Evolutionary conservation across 2,329 filamentous ascomycete species (phyloP).

Genomic region (Ceratocystis papillata): DNA sequence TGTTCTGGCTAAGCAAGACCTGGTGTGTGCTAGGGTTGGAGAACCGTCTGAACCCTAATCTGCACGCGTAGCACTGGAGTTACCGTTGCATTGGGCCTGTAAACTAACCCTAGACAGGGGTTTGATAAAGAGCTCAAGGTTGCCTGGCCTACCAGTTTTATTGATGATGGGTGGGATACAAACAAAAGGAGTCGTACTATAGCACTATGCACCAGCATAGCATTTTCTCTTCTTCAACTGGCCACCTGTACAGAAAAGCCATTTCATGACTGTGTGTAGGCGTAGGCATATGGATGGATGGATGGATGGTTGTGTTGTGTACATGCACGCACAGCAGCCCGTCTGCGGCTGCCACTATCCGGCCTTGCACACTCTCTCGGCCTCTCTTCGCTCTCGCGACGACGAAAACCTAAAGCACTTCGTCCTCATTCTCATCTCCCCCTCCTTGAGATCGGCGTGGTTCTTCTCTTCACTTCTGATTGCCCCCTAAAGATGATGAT

Average conservation of each 20-base stretch:
- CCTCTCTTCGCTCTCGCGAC: not conserved
- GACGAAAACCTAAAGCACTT: not conserved
- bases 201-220: not conserved
- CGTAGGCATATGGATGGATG: not conserved
- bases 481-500: slow-evolving; percentile 6
- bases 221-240: not conserved
- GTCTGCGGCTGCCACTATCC: not conserved
- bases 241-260: not conserved
- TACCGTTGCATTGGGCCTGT: too few species aligned
- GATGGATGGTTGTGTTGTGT: not conserved
- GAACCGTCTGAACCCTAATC: not conserved
- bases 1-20: not conserved
- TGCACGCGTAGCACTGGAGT: not conserved
- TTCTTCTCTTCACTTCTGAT: not conserved
- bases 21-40: not conserved
- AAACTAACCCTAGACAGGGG: not conserved
- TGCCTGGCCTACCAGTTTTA: not conserved
- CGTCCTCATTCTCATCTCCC: not conserved
- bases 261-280: not conserved
- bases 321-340: not conserved
- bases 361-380: not conserved
- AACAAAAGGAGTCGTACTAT: not conserved
- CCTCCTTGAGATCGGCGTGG: not conserved
- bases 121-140: not conserved
- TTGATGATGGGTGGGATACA: not conserved